phyloP scores from a whole-genome alignment of 176 grass and related monocot genomes.

The Puccinellia tenuiflora region DNA sequence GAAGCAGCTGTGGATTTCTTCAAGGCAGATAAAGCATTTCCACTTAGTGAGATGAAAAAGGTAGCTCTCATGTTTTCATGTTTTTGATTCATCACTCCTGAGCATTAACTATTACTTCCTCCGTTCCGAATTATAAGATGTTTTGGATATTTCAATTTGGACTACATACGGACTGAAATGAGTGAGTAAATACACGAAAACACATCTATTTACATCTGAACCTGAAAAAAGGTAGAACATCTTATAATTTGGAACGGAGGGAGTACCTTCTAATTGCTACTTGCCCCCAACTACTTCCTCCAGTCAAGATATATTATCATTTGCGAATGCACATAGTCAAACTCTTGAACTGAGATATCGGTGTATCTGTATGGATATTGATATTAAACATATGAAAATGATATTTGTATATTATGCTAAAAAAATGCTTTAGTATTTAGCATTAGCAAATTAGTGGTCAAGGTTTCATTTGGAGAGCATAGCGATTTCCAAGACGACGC shows the following conservation, averaged over 20 bases:
- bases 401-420: background rate
- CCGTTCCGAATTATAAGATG: too few relatives aligned
- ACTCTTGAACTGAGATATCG: background rate
- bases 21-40: slow-evolving; percentile 80
- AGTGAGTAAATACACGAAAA: too few relatives aligned
- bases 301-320: slow-evolving; percentile 10
- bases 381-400: background rate
- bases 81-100: background rate
- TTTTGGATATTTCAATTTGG: too few relatives aligned
- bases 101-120: background rate
- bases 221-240: too few relatives aligned
- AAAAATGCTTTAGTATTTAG: background rate
- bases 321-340: background rate
- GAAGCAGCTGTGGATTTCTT: slow-evolving; percentile 84
- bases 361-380: background rate
- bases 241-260: too few relatives aligned
- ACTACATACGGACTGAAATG: too few relatives aligned
- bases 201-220: too few relatives aligned
- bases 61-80: slow-evolving; percentile 45
- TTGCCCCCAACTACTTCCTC: background rate
- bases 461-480: background rate
- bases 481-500: background rate
- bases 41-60: slow-evolving; percentile 65
- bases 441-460: background rate
- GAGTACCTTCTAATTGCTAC: background rate